These are phyloP conservation scores for Lactarius indigo DNA, from an alignment of 768 basidiomycete species.

Conservation along the genomic window DNA sequence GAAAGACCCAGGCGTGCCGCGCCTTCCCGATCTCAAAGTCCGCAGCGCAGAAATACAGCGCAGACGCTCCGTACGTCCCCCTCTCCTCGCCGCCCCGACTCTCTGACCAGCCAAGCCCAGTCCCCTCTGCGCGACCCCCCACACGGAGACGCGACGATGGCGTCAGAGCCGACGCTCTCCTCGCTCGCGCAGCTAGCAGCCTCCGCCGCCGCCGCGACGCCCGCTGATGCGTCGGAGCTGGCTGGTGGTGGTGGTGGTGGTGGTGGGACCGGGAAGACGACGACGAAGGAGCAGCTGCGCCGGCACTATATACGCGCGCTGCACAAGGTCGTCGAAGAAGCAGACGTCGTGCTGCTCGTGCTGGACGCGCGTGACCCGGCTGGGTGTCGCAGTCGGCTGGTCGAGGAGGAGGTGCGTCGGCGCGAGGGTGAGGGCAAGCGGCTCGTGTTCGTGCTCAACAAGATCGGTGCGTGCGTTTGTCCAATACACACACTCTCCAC, in stretches of 20 bases:
- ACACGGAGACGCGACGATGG: conserved; percentile 61
- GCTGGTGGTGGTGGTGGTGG: conserved; percentile 24
- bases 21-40: conserved; percentile 69
- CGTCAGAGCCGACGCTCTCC: conserved; percentile 66
- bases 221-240: conserved; percentile 33
- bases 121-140: conserved; percentile 21
- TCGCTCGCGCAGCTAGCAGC: conserved; percentile 51
- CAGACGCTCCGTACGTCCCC: conserved; percentile 40
- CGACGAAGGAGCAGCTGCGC: conserved; percentile 65
- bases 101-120: not conserved
- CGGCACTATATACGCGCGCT: conserved; percentile 74
- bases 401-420: conserved; percentile 90
- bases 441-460: conserved; percentile 92
- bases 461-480: conserved; percentile 66
- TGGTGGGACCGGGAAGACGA: conserved; percentile 40
- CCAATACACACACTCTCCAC: too few species aligned
- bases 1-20: conserved; percentile 87
- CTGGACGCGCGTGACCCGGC: conserved; percentile 95
- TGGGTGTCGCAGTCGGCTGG: conserved; percentile 85
- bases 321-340: conserved; percentile 90
- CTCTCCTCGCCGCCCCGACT: not conserved
- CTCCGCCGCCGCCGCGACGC: conserved; percentile 35
- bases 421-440: conserved; percentile 87
- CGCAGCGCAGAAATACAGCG: conserved; percentile 50
- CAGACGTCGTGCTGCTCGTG: conserved; percentile 86